phyloP scores from a whole-genome alignment of 129 eudicot genomes.

The Pseudognaphalium luteoalbum region DNA sequence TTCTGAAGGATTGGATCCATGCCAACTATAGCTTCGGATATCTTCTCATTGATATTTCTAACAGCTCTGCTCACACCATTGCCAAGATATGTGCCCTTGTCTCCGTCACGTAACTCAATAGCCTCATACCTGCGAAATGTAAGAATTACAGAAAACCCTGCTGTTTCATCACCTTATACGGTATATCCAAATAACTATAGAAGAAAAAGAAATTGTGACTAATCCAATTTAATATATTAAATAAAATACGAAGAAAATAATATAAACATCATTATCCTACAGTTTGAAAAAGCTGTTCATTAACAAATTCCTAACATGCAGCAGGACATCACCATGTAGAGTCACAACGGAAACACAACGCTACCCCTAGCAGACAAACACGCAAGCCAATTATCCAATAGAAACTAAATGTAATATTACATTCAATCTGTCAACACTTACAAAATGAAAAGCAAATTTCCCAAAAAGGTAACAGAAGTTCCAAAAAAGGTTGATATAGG shows the following conservation, averaged over 20 bases:
- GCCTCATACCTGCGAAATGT: slow-evolving; percentile 76
- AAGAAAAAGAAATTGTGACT: neutral
- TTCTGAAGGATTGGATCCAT: slow-evolving; percentile 97
- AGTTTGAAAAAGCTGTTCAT: neutral
- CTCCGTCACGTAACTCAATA: slow-evolving; percentile 89
- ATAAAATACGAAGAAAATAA: slow-evolving; percentile 2
- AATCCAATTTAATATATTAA: neutral
- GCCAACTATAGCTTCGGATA: slow-evolving; percentile 89
- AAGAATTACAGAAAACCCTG: slow-evolving; percentile 20
- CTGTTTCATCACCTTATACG: neutral
- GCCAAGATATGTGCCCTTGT: slow-evolving; percentile 84
- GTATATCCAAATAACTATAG: neutral
- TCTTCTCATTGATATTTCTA: slow-evolving; percentile 80
- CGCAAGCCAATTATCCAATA: neutral
- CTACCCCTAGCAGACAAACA: neutral
- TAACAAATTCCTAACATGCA: neutral
- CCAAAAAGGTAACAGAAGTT: neutral
- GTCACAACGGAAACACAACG: neutral
- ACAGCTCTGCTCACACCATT: slow-evolving; percentile 87
- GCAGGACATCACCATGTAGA: neutral
- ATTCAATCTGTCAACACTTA: neutral
- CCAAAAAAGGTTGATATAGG: neutral
- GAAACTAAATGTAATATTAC: neutral
- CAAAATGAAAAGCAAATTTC: neutral
- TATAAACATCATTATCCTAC: neutral